Evolutionary conservation across 495 filamentous ascomycete species (phyloP), one percentile per base, ranked within the genome.

Genomic region (Margaritispora aquatica): DNA sequence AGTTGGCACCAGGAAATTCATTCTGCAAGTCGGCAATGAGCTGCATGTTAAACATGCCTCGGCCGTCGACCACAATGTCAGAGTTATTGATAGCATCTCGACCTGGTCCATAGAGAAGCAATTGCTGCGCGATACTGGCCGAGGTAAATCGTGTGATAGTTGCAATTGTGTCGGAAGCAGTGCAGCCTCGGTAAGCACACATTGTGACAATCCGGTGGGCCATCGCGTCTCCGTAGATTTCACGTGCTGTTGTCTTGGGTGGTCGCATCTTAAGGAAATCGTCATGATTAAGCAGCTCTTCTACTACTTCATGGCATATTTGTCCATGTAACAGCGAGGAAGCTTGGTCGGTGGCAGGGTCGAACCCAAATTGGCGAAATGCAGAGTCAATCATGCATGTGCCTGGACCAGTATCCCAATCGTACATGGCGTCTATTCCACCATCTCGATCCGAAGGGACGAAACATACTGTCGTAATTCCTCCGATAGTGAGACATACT

Each of bases 391-490:
- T 65, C 59, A 68, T 63, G 15, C 36, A 60, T 1, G 66, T 68
- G 36, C 66, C 66, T 26, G 66, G 66, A 15, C 66, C 66, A 3
- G 66, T 68, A 57, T 68, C 66, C 66, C 66, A 68, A 53, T 68
- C 66, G 29, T 68, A 68, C 66, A 68, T 68, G 4, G 62, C 66
- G 50, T 68, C 66, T 22, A 68, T 63, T 1, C 66, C 66, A 19
- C 62, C 62, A 46, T 59, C 50, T 15, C 57, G 63, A 31, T 68
- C 66, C 7, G 62, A 9, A 38, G 66, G 66, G 20, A 68, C 57
- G 51, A 68, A 68, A 38, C 60, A 65, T 5, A 65, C 57, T 0
- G 66, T 65, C 29, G 66, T 63, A 27, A 68, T 68, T 4, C 62
- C 62, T 11, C 66, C 66, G 24, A 68, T 68, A 15, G 66, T 65